A percentile compares a stretch with the other conserved stretches of the same genome.
Conservation (phyloP, 345 rosid species). For the Schrenkiella parvula region DNA sequence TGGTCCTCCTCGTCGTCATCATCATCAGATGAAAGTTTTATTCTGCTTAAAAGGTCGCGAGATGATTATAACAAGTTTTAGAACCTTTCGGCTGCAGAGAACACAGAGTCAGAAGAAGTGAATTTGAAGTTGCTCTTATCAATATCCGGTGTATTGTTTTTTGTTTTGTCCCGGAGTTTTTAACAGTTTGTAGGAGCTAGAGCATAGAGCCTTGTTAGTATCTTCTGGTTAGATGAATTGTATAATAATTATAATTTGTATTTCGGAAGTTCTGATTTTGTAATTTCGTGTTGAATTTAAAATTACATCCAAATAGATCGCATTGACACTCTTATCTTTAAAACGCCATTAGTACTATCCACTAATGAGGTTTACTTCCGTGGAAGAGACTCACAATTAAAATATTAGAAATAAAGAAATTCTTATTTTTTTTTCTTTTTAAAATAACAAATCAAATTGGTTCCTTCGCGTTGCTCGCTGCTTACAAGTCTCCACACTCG, state of each 20-base stretch:
- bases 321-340: no score
- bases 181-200: neutral
- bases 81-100: conserved; percentile 1
- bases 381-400: no score
- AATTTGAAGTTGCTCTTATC: neutral
- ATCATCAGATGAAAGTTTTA: neutral
- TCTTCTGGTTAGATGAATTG: neutral
- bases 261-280: no score
- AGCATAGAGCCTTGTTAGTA: neutral
- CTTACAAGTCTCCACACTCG: neutral
- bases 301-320: no score
- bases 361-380: no score
- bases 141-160: neutral
- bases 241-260: no score
- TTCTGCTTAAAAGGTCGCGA: neutral
- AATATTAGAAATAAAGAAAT: no score
- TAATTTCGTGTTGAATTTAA: no score
- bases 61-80: neutral
- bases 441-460: no score
- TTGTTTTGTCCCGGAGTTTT: conserved; percentile 2
- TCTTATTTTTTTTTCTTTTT: no score
- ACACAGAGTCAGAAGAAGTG: neutral
- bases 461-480: no score
- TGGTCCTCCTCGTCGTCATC: neutral
- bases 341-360: no score